phyloP scores from a whole-genome alignment of 768 basidiomycete species.

The Boletus bicolor region DNA sequence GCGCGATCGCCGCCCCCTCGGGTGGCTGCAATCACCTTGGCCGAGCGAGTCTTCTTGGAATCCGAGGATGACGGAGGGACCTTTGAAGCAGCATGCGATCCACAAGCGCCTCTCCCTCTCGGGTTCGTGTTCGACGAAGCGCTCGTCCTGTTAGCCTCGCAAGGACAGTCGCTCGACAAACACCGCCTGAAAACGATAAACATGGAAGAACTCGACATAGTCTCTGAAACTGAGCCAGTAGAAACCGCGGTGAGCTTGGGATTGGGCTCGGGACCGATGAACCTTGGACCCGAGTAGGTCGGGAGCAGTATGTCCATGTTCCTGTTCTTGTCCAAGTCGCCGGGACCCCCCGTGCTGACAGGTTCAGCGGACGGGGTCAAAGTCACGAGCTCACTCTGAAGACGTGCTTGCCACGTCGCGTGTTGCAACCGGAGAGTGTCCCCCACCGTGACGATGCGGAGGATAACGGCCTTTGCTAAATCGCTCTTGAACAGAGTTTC shows the following conservation, averaged over 20 bases:
- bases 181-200: conserved; percentile 12
- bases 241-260: neutral
- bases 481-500: conserved; percentile 6
- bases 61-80: too few relatives aligned
- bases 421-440: conserved; percentile 16
- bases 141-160: conserved; percentile 5
- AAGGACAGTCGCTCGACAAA: conserved; percentile 12
- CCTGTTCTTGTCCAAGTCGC: neutral
- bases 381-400: conserved; percentile 2
- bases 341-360: neutral
- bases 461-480: conserved; percentile 6
- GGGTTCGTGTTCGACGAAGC: neutral
- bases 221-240: neutral
- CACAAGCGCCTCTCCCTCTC: neutral
- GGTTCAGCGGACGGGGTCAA: neutral
- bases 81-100: neutral
- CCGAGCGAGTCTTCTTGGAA: neutral
- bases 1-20: neutral
- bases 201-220: neutral
- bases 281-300: neutral
- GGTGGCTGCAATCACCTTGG: neutral
- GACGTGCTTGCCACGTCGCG: conserved; percentile 11
- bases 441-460: conserved; percentile 8
- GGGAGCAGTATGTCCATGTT: neutral
- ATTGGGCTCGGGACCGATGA: neutral